These are phyloP conservation scores for Kodamaea hsintzibuensis DNA, from an alignment of 805 yeast species.

Conservation along the genomic window DNA sequence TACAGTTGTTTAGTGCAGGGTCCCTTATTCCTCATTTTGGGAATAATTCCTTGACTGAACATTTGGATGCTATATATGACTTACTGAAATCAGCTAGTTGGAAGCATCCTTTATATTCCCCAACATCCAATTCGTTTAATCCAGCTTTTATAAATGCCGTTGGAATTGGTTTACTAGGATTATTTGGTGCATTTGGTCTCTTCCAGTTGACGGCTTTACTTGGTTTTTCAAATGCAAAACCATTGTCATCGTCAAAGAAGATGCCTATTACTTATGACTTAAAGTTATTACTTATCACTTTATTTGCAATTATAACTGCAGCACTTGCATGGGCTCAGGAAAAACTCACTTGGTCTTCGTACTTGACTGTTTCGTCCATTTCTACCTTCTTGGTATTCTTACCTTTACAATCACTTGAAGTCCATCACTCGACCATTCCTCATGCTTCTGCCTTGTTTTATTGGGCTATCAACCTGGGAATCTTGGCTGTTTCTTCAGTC, in stretches of 20 bases:
- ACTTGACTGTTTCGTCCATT: background rate
- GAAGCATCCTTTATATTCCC: slow-evolving; percentile 22
- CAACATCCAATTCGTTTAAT: slow-evolving; percentile 22
- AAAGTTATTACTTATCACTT: slow-evolving; percentile 13
- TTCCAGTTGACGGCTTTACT: slow-evolving; percentile 16
- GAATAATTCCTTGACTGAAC: background rate
- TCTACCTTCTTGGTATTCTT: slow-evolving; percentile 13
- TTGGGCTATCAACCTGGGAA: slow-evolving; percentile 20
- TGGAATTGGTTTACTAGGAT: slow-evolving; percentile 15
- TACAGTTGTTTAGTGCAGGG: slow-evolving; percentile 8
- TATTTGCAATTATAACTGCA: background rate
- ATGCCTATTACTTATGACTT: slow-evolving; percentile 15
- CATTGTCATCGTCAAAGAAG: slow-evolving; percentile 15
- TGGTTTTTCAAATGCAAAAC: slow-evolving; percentile 8
- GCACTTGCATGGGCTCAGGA: background rate
- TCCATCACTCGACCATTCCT: slow-evolving; percentile 22
- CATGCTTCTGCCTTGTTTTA: slow-evolving; percentile 23
- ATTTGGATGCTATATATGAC: background rate
- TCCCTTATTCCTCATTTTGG: slow-evolving; percentile 4
- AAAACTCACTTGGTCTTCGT: background rate
- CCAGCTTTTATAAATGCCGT: slow-evolving; percentile 23
- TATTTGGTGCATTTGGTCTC: slow-evolving; percentile 14
- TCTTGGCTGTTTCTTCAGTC: slow-evolving; percentile 12
- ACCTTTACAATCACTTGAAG: slow-evolving; percentile 26
- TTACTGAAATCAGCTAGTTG: slow-evolving; percentile 4